Evolutionary conservation across 345 rosid genomes (phyloP).

Genomic region (Rhizophora mangle): DNA sequence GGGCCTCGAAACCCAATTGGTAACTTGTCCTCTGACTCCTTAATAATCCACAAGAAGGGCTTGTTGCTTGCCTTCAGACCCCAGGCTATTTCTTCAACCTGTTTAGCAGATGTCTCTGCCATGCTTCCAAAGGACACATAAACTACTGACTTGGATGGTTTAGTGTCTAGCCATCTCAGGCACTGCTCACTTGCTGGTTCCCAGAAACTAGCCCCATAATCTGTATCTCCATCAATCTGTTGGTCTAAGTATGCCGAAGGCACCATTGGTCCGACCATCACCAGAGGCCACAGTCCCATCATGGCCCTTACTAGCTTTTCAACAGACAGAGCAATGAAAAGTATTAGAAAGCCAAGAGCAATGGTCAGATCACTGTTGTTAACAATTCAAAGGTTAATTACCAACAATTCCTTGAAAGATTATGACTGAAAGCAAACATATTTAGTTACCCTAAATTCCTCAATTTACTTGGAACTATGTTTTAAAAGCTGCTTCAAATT

Average conservation of each 20-base stretch:
- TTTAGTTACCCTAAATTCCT: no score
- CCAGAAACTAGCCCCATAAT: slow-evolving; percentile 43
- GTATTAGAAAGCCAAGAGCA: not conserved
- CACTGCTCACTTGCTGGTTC: slow-evolving; percentile 19
- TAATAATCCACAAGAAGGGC: slow-evolving; percentile 41
- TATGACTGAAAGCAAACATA: no score
- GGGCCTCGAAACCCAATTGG: slow-evolving; percentile 22
- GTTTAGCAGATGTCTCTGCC: slow-evolving; percentile 28
- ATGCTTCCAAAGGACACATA: slow-evolving; percentile 60
- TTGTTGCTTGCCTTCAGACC: slow-evolving; percentile 39
- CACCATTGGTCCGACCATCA: slow-evolving; percentile 44
- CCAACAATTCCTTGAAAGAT: no score
- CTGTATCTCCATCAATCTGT: slow-evolving; percentile 36
- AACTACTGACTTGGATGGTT: slow-evolving; percentile 30
- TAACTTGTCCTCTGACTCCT: slow-evolving; percentile 26
- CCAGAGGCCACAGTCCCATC: slow-evolving; percentile 34
- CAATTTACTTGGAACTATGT: no score
- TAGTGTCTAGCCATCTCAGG: slow-evolving; percentile 40
- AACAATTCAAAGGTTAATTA: not conserved
- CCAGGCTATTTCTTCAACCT: slow-evolving; percentile 40
- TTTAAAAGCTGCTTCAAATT: no score
- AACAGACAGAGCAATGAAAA: slow-evolving; percentile 12
- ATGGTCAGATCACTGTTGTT: not conserved
- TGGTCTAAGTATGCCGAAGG: slow-evolving; percentile 46
- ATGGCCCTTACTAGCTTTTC: slow-evolving; percentile 32